These are phyloP conservation scores for Colletotrichum salicis DNA, from an alignment of 2,329 filamentous ascomycete genomes.

Conservation along the genomic window DNA sequence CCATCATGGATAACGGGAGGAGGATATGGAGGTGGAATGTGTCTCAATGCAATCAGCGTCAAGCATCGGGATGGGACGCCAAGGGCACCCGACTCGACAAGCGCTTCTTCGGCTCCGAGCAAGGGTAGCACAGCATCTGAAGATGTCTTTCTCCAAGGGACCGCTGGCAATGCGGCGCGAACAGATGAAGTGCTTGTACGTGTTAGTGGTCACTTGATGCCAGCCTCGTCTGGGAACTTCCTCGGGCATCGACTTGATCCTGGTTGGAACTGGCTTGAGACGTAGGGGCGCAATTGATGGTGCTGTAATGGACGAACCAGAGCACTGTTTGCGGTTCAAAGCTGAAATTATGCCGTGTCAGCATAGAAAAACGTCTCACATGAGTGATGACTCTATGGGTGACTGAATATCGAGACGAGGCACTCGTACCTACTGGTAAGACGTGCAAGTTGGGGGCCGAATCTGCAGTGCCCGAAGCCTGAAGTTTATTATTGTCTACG, in stretches of 20 bases:
- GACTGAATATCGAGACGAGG: background rate
- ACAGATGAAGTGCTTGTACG: background rate
- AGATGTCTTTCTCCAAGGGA: background rate
- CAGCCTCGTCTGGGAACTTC: background rate
- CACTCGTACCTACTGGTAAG: background rate
- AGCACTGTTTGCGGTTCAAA: background rate
- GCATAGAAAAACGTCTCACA: background rate
- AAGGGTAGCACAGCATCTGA: background rate
- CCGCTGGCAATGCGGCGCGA: background rate
- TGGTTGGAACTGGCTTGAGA: background rate
- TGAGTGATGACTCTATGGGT: background rate
- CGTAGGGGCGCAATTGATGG: background rate
- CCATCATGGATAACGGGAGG: background rate
- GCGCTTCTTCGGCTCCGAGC: background rate
- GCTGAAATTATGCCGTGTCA: background rate
- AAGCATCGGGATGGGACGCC: background rate
- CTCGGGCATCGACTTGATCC: background rate
- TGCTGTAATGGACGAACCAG: background rate
- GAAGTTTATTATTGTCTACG: background rate
- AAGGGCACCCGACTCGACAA: background rate
- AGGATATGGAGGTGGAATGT: background rate
- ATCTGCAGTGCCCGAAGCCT: background rate
- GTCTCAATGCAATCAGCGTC: background rate
- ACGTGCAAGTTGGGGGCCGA: background rate
- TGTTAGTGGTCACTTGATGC: background rate